Conservation (phyloP, 495 filamentous ascomycete species). For the Penicillium odoratum region DNA sequence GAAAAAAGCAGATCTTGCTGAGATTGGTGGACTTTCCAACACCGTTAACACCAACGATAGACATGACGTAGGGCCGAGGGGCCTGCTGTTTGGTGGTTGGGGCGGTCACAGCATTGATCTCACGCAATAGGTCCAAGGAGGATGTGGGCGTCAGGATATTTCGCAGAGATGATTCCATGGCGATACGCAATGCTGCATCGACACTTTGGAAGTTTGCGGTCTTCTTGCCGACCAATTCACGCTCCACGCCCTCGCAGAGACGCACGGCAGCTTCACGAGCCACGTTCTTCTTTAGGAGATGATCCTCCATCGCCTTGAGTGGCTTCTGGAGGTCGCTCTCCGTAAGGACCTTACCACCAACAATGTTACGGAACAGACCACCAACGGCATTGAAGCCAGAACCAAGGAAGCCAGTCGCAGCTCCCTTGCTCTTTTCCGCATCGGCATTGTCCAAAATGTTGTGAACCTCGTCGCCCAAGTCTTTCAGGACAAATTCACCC, state of each 20-base stretch:
- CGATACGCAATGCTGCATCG: slow-evolving; percentile 74
- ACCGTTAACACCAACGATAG: slow-evolving; percentile 96
- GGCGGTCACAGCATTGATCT: slow-evolving; percentile 77
- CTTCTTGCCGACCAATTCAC: slow-evolving; percentile 85
- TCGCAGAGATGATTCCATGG: slow-evolving; percentile 85
- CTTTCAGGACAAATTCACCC: slow-evolving; percentile 91
- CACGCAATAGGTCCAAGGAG: slow-evolving; percentile 89
- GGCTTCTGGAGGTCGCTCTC: slow-evolving; percentile 86
- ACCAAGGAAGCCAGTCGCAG: slow-evolving; percentile 64
- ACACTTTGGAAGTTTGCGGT: slow-evolving; percentile 92
- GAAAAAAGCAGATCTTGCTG: slow-evolving; percentile 95
- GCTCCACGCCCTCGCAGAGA: slow-evolving; percentile 86
- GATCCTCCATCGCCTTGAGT: slow-evolving; percentile 93
- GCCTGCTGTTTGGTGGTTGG: slow-evolving; percentile 53
- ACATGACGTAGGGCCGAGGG: slow-evolving; percentile 88
- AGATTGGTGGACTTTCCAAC: slow-evolving; percentile 97
- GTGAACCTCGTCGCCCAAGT: slow-evolving; percentile 91
- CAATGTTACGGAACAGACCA: slow-evolving; percentile 87
- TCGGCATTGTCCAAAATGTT: slow-evolving; percentile 76
- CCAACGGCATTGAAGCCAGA: slow-evolving; percentile 77
- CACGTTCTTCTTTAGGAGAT: slow-evolving; percentile 93
- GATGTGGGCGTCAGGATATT: slow-evolving; percentile 95
- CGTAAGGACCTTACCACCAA: slow-evolving; percentile 89
- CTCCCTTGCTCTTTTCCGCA: slow-evolving; percentile 56
- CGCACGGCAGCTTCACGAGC: slow-evolving; percentile 91